Base-by-base conservation (phyloP, 1,139 yeast genomes). In the Meyerozyma guilliermondii region DNA sequence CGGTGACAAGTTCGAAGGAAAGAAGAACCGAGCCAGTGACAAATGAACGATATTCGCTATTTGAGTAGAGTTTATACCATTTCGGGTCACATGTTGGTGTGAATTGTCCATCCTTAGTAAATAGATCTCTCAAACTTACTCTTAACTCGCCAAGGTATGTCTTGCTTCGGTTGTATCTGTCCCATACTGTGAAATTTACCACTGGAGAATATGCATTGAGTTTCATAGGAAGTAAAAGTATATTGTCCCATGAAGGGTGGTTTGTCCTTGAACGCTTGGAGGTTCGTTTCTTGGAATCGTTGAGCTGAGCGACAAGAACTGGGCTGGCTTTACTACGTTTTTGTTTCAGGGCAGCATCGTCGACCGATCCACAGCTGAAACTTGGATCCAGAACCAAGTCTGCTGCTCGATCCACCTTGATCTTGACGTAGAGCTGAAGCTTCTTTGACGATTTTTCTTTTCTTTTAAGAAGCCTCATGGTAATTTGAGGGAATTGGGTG, bases 101-200 rank as follows among this genome's bases (percentile, higher is more conserved):
- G 43, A 58, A 60, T 27, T 44, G 43, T 8, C 47, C 59, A 31
- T 46, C 54, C 38, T 45, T 34, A 24, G 52, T 48, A 48, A 80
- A 74, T 4, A 78, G 47, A 20, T 76, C 78, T 4, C 59, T 48
- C 5, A 80, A 49, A n/a, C 67, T 63, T 13, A 81, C 48, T 31
- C 81, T 57, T 22, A 76, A 59, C 49, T 81, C 87, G 1, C 87
- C 87, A 42, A 81, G 58, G 53, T 80, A 81, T 42, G 66, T 71
- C 51, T 65, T 67, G 48, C 63, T 60, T n/a, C 74, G 54, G 43
- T 64, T 60, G 47, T 71, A 76, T 42, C 68, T 69, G 49, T 74
- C 79, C 75, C 77, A 73, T 0, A 76, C 67, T 2, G 70, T 58
- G 20, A 75, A 48, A 1, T 55, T 52, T 28, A 75, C 47, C 0